Base-by-base conservation (phyloP, 2,329 filamentous ascomycete species). In the Penicillium brasilianum region DNA sequence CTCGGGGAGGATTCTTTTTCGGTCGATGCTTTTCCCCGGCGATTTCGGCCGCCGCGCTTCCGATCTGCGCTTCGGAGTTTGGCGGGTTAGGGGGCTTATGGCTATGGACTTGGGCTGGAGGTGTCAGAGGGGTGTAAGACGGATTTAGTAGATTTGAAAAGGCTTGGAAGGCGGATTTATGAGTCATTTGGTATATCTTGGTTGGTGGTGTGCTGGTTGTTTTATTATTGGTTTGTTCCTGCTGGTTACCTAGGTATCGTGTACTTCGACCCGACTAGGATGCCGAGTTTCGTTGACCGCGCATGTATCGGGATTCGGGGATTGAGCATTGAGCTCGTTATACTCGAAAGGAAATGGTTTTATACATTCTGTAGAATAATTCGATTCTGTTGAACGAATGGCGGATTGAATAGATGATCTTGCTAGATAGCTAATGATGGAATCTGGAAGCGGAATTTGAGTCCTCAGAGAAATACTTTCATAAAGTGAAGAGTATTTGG, bases 21-120 rank as follows among this genome's bases (percentile, higher is more conserved):
- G 36, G 25, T 43, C 56, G 55, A 48, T 55, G 53, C 60, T 52
- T 50, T 49, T 36, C 39, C 39, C 48, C 62, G 59, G 59, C 46
- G 48, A 34, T 46, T 59, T 62, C 60, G 60, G 60, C 25, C 36
- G 55, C 41, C 43, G 57, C 55, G 59, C 56, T 62, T 55, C 54
- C 59, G 59, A 57, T 62, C 57, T 59, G 55, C 52, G 49, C 11
- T 18, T 43, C 39, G 39, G 39, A 43, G 39, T 43, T 43, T 43
- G 20, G 39, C 39, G 39, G 39, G 43, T n/a, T 41, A 28, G 25
- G 7, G 4, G 7, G 41, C 41, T 25, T 5, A 46, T 46, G 20
- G 43, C 22, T 46, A 11, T 20, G 9, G 37, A 14, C 16, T 14
- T 25, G 14, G 37, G 8, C 14, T 9, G 6, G 6, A 39, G 11